phyloP scores from a whole-genome alignment of 495 filamentous ascomycete species.

The Penicillium dipodomyicola region DNA sequence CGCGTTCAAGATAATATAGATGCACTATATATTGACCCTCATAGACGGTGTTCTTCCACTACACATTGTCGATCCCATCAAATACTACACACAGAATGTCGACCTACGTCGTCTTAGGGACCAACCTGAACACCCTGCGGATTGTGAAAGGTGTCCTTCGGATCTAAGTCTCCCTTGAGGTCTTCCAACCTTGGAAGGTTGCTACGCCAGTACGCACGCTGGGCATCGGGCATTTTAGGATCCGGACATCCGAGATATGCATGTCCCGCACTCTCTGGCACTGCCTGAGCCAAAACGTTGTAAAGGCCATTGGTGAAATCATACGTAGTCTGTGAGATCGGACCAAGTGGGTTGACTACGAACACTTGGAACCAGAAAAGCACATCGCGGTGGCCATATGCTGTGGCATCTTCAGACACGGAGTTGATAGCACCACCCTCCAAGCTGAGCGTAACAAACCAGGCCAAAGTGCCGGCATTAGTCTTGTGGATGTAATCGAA shows the following conservation, averaged over 20 bases:
- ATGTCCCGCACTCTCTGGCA: slow-evolving; percentile 16
- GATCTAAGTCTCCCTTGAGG: slow-evolving; percentile 54
- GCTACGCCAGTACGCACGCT: slow-evolving; percentile 51
- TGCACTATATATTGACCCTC: no score
- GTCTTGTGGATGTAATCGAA: slow-evolving; percentile 41
- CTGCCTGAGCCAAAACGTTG: slow-evolving; percentile 22
- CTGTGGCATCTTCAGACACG: slow-evolving; percentile 28
- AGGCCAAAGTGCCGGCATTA: slow-evolving; percentile 39
- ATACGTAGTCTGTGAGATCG: slow-evolving; percentile 29
- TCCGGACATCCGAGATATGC: slow-evolving; percentile 69
- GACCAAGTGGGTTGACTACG: slow-evolving; percentile 34
- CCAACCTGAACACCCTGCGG: slow-evolving; percentile 47
- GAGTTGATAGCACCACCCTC: slow-evolving; percentile 36
- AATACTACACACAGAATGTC: no score
- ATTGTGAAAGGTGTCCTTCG: slow-evolving; percentile 57
- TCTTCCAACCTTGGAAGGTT: slow-evolving; percentile 47
- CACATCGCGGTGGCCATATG: slow-evolving; percentile 38
- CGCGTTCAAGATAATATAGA: no score
- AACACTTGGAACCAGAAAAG: slow-evolving; percentile 38
- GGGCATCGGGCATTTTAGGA: slow-evolving; percentile 41
- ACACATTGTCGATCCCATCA: no score
- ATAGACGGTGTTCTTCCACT: no score
- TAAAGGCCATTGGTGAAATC: slow-evolving; percentile 43
- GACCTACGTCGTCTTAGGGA: neutral
- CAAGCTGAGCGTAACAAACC: slow-evolving; percentile 35